Percentiles rank a stretch among this genome's conserved stretches.
These are phyloP conservation scores for Penicillium steckii DNA, from an alignment of 495 filamentous ascomycete genomes.

Conservation along the genomic window DNA sequence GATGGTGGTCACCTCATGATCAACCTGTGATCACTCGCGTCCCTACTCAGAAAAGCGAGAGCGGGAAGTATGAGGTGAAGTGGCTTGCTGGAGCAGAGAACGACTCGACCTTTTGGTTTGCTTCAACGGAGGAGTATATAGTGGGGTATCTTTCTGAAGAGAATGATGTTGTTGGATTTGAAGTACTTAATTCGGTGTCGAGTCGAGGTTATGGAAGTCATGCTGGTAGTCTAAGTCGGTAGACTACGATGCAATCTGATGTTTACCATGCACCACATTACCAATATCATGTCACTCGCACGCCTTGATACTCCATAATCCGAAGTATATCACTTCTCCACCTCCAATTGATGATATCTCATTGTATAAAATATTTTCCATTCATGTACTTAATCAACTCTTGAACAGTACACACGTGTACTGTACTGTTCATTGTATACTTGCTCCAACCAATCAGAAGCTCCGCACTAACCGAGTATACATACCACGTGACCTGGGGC, in stretches of 20 bases:
- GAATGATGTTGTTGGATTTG: conserved; percentile 25
- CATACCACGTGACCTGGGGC: conserved; percentile 28
- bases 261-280: no score
- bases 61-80: conserved; percentile 39
- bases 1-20: conserved; percentile 36
- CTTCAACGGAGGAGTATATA: conserved; percentile 39
- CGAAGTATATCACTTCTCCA: no score
- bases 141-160: conserved; percentile 35
- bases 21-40: conserved; percentile 37
- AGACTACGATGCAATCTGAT: not conserved
- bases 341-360: not conserved
- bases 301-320: no score
- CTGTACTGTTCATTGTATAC: no score
- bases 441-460: not conserved
- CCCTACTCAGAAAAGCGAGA: conserved; percentile 37
- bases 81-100: conserved; percentile 28
- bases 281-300: no score
- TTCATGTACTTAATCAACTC: conserved; percentile 2
- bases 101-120: conserved; percentile 40
- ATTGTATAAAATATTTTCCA: conserved; percentile 9
- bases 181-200: conserved; percentile 31
- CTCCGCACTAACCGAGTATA: conserved; percentile 12
- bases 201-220: conserved; percentile 22
- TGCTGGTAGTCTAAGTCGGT: conserved; percentile 17
- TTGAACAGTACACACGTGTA: not conserved